Conservation (phyloP, 2,329 filamentous ascomycete genomes). For the Ophiostoma pallidulum region DNA sequence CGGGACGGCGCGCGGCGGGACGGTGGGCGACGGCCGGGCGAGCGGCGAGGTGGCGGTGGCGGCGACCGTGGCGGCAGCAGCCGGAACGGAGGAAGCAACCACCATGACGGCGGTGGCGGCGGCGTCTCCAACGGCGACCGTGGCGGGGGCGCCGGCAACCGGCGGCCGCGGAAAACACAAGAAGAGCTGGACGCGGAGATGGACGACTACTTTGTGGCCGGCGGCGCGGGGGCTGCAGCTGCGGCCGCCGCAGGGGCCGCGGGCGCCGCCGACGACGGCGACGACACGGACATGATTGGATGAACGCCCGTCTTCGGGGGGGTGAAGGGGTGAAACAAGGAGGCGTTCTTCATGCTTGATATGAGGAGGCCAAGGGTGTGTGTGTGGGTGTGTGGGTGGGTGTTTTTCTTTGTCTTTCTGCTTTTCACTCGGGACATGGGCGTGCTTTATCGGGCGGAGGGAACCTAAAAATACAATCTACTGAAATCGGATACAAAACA, state of each 20-base stretch:
- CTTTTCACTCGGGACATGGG: too few relatives aligned
- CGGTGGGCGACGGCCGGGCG: constrained; percentile 39
- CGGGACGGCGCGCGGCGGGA: constrained; percentile 20
- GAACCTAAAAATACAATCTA: too few relatives aligned
- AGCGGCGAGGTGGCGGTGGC: constrained; percentile 31
- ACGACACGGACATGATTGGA: constrained; percentile 24
- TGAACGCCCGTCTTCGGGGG: constrained; percentile 3
- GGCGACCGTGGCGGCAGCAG: constrained; percentile 23
- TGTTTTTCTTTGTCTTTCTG: too few relatives aligned
- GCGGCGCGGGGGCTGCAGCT: constrained; percentile 27
- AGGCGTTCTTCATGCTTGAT: too few relatives aligned
- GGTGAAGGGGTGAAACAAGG: too few relatives aligned
- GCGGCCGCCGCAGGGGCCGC: constrained; percentile 20
- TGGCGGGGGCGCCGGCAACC: constrained; percentile 37
- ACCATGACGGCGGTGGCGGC: constrained; percentile 29
- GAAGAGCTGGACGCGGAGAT: constrained; percentile 94
- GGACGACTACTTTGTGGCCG: constrained; percentile 75
- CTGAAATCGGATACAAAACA: too few relatives aligned
- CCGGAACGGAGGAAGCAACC: constrained; percentile 28
- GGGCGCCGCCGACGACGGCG: constrained; percentile 30
- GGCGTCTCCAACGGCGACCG: constrained; percentile 30
- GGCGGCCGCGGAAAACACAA: constrained; percentile 71
- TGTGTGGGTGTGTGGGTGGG: too few relatives aligned
- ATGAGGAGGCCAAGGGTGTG: too few relatives aligned
- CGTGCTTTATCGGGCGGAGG: too few relatives aligned